phyloP scores from a whole-genome alignment of 768 basidiomycete genomes.

The Chalciporus piperatus region DNA sequence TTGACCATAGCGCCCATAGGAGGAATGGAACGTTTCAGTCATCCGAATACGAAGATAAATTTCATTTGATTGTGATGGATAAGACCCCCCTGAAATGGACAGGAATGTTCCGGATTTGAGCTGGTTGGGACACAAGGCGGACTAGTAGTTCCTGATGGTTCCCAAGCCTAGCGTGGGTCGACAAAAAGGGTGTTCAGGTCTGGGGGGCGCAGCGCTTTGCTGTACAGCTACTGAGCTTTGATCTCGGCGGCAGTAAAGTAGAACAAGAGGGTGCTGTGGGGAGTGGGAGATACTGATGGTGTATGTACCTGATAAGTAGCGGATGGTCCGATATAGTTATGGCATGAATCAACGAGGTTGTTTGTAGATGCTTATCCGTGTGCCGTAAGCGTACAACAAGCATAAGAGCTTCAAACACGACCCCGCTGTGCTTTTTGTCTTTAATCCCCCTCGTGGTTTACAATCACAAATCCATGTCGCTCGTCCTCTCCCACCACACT shows the following conservation, averaged over 20 bases:
- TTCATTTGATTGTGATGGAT: constrained; percentile 25
- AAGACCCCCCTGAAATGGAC: constrained; percentile 13
- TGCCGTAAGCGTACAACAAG: constrained; percentile 38
- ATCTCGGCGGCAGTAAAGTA: not conserved
- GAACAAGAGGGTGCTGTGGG: no score
- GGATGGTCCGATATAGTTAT: constrained; percentile 28
- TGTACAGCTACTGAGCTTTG: not conserved
- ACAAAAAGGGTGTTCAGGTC: not conserved
- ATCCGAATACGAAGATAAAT: constrained; percentile 1
- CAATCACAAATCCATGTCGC: constrained; percentile 19
- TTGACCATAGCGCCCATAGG: constrained; percentile 9
- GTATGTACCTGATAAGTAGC: not conserved
- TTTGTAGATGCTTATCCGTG: constrained; percentile 35
- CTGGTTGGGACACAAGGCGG: constrained; percentile 27
- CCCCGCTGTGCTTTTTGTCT: constrained; percentile 28
- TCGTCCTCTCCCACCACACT: constrained; percentile 15
- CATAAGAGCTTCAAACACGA: constrained; percentile 36
- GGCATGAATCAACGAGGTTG: constrained; percentile 33
- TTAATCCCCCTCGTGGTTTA: constrained; percentile 12
- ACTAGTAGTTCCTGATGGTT: constrained; percentile 27
- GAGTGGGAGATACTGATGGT: not conserved
- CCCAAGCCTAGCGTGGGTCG: constrained; percentile 20
- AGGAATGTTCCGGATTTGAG: constrained; percentile 17
- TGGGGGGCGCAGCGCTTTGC: constrained; percentile 1
- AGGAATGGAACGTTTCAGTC: constrained; percentile 13